Evolutionary conservation across 116 monocot genomes (phyloP).

Genomic region (Papilionanthe hybrid): DNA sequence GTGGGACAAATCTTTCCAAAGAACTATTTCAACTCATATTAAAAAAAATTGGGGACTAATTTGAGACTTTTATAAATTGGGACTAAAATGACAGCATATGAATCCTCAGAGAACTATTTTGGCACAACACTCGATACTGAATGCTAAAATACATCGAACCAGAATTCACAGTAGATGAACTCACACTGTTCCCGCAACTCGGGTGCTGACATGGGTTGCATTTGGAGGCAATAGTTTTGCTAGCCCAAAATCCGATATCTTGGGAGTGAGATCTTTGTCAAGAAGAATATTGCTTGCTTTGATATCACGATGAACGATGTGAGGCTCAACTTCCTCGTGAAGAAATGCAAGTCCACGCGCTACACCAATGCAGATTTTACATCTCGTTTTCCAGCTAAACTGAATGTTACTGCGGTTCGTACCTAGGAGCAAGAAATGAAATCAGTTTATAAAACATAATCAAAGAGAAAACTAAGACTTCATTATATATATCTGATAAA

Average conservation of each 20-base stretch:
- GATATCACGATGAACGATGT: constrained; percentile 31
- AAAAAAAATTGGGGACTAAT: no score
- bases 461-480: not conserved
- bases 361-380: constrained; percentile 24
- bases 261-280: constrained; percentile 25
- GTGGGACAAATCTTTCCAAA: no score
- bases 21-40: no score
- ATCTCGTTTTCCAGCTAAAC: constrained; percentile 25
- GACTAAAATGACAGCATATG: no score
- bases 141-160: not conserved
- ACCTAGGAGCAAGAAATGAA: constrained; percentile 5
- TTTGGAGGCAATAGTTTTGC: constrained; percentile 26
- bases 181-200: constrained; percentile 34
- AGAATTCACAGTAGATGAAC: constrained; percentile 8
- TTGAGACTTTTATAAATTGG: no score
- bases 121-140: not conserved
- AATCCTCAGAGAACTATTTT: no score
- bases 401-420: constrained; percentile 21
- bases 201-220: constrained; percentile 27
- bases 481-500: not conserved
- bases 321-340: constrained; percentile 27
- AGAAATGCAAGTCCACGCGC: constrained; percentile 28
- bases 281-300: constrained; percentile 34
- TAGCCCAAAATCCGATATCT: constrained; percentile 34
- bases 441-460: not conserved